Conservation (phyloP, 257 asterid genomes). For the Henckelia pumila region DNA sequence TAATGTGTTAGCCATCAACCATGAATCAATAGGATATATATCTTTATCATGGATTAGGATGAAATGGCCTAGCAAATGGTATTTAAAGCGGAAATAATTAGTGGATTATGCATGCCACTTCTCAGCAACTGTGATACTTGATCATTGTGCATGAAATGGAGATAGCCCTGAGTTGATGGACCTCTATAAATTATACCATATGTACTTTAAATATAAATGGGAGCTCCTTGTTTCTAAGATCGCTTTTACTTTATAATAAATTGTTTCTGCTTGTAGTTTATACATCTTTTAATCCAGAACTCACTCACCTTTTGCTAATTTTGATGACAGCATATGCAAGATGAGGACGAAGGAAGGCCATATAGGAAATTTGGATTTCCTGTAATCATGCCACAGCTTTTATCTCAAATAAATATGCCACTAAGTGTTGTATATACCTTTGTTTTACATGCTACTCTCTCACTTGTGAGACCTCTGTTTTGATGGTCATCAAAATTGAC, state of each 20-base stretch:
- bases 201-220: not conserved
- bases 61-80: too few species aligned
- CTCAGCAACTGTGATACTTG: not conserved
- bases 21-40: too few species aligned
- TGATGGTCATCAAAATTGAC: not conserved
- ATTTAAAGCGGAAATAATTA: too few species aligned
- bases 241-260: not conserved
- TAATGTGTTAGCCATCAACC: not conserved
- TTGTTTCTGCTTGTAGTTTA: not conserved
- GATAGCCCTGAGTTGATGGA: not conserved
- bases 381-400: conserved; percentile 26
- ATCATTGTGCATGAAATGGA: not conserved
- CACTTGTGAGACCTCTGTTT: conserved; percentile 15
- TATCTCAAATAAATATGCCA: conserved; percentile 29
- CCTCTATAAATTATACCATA: not conserved
- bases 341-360: conserved; percentile 87
- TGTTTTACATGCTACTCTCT: not conserved
- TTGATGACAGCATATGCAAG: conserved; percentile 35
- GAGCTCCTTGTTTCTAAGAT: not conserved
- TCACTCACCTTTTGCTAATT: conserved; percentile 13
- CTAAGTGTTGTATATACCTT: conserved; percentile 1
- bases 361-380: conserved; percentile 50
- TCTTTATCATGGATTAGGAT: too few species aligned
- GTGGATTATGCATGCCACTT: not conserved
- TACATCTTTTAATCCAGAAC: not conserved